Percentiles rank a stretch among this genome's conserved stretches.
phyloP scores from a whole-genome alignment of 805 yeast genomes.

The Limtongia smithiae region DNA sequence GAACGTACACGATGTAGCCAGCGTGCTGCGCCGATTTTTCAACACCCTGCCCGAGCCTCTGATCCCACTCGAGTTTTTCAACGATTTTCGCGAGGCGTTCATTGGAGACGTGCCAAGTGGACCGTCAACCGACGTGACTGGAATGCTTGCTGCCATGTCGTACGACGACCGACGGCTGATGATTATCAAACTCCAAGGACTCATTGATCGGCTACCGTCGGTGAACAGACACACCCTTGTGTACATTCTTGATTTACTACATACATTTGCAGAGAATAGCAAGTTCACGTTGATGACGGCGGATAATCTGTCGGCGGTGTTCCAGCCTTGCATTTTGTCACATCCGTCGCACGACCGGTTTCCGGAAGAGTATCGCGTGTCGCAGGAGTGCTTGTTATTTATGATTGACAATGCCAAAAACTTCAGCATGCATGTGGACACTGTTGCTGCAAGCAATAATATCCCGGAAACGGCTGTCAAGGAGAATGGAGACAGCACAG shows the following conservation, averaged over 20 bases:
- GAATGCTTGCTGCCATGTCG: too few species aligned
- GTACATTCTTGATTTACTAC: constrained; percentile 79
- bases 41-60: constrained; percentile 90
- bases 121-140: background rate
- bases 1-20: constrained; percentile 96
- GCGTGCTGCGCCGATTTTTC: constrained; percentile 77
- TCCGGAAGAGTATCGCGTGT: constrained; percentile 85
- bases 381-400: constrained; percentile 82
- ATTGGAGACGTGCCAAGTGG: background rate
- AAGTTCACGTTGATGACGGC: constrained; percentile 85
- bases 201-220: constrained; percentile 70
- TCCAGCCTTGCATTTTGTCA: constrained; percentile 92
- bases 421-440: constrained; percentile 37
- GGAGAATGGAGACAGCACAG: too few species aligned
- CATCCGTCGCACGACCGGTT: constrained; percentile 91
- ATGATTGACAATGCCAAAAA: constrained; percentile 81
- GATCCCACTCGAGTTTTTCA: constrained; percentile 49
- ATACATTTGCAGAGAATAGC: constrained; percentile 77
- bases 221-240: constrained; percentile 76
- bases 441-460: too few species aligned
- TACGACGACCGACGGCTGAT: too few species aligned
- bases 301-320: constrained; percentile 87
- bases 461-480: too few species aligned
- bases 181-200: constrained; percentile 62
- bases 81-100: constrained; percentile 15